These are phyloP conservation scores for Trifolium dubium DNA, from an alignment of 306 rosid genomes.

Conservation along the genomic window DNA sequence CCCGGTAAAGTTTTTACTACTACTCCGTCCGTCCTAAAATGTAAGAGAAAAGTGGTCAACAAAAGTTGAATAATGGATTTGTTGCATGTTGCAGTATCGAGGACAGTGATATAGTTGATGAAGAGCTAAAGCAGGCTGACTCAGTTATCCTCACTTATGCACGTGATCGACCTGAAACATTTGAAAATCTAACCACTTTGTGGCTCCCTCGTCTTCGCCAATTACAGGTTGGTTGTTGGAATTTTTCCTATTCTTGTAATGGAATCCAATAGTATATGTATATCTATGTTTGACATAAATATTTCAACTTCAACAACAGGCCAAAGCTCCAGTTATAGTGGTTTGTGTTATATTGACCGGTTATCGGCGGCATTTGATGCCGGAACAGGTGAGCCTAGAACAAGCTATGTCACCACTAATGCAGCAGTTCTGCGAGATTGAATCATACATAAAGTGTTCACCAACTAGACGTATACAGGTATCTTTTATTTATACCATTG, in stretches of 20 bases:
- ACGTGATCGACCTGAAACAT: conserved; percentile 79
- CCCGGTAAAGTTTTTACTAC: too few species aligned
- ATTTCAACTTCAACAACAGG: conserved; percentile 56
- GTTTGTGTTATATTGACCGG: too few species aligned
- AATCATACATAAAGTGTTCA: conserved; percentile 93
- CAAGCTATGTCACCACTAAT: conserved; percentile 95
- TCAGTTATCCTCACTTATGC: conserved; percentile 93
- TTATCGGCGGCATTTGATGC: conserved; percentile 84
- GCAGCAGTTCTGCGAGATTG: conserved; percentile 97
- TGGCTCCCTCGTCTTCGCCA: conserved; percentile 94
- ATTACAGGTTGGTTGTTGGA: too few species aligned
- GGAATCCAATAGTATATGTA: too few species aligned
- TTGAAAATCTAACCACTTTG: conserved; percentile 71
- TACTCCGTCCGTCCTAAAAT: too few species aligned
- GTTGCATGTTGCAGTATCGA: conserved; percentile 57
- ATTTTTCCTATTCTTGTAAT: too few species aligned
- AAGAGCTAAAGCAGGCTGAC: conserved; percentile 89
- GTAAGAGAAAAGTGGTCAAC: too few species aligned
- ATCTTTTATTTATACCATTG: conserved; percentile 9
- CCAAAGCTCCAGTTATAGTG: conserved; percentile 84
- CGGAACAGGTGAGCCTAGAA: conserved; percentile 86
- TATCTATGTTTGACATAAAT: conserved; percentile 20
- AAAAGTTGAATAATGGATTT: too few species aligned
- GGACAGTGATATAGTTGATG: conserved; percentile 79
- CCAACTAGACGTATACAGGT: conserved; percentile 86